Evolutionary conservation across 108 stramenopile genomes (phyloP).

Genomic region (Nitzschia putrida): DNA sequence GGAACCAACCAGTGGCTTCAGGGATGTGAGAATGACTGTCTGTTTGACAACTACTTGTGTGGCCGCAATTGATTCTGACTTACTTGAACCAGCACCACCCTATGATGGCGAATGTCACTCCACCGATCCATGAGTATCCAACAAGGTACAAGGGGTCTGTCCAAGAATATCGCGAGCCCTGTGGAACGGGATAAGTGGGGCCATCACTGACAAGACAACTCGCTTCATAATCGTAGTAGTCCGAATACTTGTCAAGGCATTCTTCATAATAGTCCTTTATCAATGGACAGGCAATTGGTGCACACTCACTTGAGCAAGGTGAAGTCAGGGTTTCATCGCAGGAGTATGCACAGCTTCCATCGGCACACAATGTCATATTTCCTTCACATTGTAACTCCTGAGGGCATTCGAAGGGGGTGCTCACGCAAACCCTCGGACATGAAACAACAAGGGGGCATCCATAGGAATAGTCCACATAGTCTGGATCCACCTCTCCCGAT

Average conservation of each 20-base stretch:
- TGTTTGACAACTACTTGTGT: too few species aligned
- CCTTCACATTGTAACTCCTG: constrained; percentile 23
- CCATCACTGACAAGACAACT: constrained; percentile 36
- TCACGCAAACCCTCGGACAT: constrained; percentile 54
- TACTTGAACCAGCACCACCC: constrained; percentile 6
- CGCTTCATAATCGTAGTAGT: constrained; percentile 9
- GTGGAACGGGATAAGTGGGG: constrained; percentile 29
- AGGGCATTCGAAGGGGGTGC: constrained; percentile 45
- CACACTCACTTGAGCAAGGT: constrained; percentile 17
- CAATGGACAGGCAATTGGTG: constrained; percentile 27
- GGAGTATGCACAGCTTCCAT: constrained; percentile 48
- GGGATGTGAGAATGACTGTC: background rate
- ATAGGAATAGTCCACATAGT: constrained; percentile 51
- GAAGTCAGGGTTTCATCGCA: background rate
- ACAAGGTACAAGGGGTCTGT: background rate
- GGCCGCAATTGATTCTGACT: too few species aligned
- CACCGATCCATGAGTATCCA: background rate
- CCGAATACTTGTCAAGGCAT: constrained; percentile 20
- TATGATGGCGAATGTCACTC: background rate
- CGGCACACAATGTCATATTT: constrained; percentile 39
- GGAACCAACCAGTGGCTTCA: background rate
- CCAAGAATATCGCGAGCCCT: background rate
- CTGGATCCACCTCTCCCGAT: constrained; percentile 1
- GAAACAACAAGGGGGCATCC: constrained; percentile 53
- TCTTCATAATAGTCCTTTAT: constrained; percentile 14